Evolutionary conservation across 2,329 filamentous ascomycete species (phyloP).

Genomic region (Colletotrichum coccodes): DNA sequence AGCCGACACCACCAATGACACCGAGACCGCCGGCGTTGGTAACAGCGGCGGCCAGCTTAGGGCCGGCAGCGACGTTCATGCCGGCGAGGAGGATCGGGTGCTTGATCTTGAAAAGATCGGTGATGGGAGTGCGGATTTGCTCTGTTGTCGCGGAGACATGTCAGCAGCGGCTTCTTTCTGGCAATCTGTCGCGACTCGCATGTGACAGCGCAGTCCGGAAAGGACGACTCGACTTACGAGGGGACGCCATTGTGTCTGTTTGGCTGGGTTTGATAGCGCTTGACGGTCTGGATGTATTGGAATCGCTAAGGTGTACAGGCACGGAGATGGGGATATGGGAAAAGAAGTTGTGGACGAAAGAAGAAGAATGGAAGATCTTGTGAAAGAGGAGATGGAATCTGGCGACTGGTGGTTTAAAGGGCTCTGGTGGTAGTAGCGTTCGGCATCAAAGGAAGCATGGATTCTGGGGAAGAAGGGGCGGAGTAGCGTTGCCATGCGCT

Average conservation of each 20-base stretch:
- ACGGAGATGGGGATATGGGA: conserved; percentile 24
- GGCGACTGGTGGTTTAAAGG: conserved; percentile 30
- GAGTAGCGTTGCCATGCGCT: conserved; percentile 31
- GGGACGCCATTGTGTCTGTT: conserved; percentile 74
- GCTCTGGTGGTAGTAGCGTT: conserved; percentile 4
- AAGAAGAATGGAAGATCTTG: conserved; percentile 5
- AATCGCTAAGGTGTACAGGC: conserved; percentile 26
- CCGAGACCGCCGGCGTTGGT: conserved; percentile 96
- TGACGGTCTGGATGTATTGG: conserved; percentile 23
- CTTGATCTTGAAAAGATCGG: conserved; percentile 97
- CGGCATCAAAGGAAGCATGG: conserved; percentile 18
- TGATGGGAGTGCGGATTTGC: conserved; percentile 89
- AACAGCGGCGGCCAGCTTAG: conserved; percentile 94
- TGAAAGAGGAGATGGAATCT: not conserved
- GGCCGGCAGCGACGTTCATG: conserved; percentile 99
- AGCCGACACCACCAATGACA: conserved; percentile 94
- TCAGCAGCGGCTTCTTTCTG: conserved; percentile 27
- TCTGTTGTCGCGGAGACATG: conserved; percentile 60
- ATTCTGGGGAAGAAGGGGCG: conserved; percentile 33
- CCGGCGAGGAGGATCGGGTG: conserved; percentile 95
- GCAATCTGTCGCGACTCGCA: conserved; percentile 1
- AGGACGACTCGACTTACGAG: conserved; percentile 69
- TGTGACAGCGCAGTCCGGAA: conserved; percentile 27
- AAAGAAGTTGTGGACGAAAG: conserved; percentile 3
- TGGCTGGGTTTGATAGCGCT: not conserved